Evolutionary conservation across 140 eudicot genomes (phyloP).

Genomic region (Anethum foeniculum): DNA sequence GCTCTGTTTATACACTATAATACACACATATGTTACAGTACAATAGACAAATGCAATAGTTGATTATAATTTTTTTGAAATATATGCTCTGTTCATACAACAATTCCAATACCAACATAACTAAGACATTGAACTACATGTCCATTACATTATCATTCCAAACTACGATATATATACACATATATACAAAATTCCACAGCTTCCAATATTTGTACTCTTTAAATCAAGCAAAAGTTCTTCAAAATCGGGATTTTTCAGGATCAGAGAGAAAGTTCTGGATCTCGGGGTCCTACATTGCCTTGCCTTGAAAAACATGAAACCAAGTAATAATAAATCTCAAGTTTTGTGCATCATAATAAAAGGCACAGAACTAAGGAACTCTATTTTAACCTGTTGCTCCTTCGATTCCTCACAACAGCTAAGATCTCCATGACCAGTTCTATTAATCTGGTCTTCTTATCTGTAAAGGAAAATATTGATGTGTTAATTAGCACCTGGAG

Average conservation of each 20-base stretch:
- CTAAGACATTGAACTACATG: too few species aligned
- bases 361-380: background rate
- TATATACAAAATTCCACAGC: too few species aligned
- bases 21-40: too few species aligned
- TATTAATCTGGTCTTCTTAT: slow-evolving; percentile 71
- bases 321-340: background rate
- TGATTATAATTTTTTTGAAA: too few species aligned
- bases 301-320: slow-evolving; percentile 41
- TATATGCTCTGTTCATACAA: too few species aligned
- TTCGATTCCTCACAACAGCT: slow-evolving; percentile 82
- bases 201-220: too few species aligned
- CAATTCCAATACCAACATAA: too few species aligned
- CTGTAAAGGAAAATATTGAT: slow-evolving; percentile 30
- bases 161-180: too few species aligned
- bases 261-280: slow-evolving; percentile 82
- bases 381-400: slow-evolving; percentile 79
- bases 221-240: too few species aligned
- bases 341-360: background rate
- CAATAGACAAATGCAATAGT: too few species aligned
- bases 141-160: too few species aligned
- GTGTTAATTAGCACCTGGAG: background rate
- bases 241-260: slow-evolving; percentile 26
- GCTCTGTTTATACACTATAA: too few species aligned
- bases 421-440: slow-evolving; percentile 88
- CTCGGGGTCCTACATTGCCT: slow-evolving; percentile 97